Evolutionary conservation across 495 filamentous ascomycete species (phyloP).

Genomic region (Peziza echinospora): DNA sequence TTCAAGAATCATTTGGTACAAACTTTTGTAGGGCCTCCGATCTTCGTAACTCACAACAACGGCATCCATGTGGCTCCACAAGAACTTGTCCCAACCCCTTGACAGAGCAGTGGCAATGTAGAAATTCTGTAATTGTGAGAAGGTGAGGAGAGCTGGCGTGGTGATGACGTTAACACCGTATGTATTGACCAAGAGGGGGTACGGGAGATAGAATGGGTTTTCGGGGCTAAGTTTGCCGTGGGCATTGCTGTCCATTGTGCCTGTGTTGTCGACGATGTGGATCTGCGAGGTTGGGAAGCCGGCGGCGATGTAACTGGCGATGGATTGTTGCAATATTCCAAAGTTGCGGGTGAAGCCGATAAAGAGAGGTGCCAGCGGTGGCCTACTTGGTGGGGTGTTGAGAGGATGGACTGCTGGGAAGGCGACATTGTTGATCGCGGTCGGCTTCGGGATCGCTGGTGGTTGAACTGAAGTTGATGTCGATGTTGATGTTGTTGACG

Average conservation of each 20-base stretch:
- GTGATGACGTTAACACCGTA: slow-evolving; percentile 35
- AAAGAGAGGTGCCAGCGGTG: slow-evolving; percentile 25
- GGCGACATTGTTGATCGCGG: too few species aligned
- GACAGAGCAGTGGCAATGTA: slow-evolving; percentile 28
- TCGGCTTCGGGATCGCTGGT: too few species aligned
- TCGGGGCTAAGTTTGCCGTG: slow-evolving; percentile 31
- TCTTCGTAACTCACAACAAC: slow-evolving; percentile 33
- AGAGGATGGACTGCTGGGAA: too few species aligned
- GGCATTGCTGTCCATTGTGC: slow-evolving; percentile 33
- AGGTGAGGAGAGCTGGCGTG: slow-evolving; percentile 36
- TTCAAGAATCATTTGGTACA: slow-evolving; percentile 30
- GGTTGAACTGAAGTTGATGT: too few species aligned
- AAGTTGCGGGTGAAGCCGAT: slow-evolving; percentile 40
- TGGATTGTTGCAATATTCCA: slow-evolving; percentile 36
- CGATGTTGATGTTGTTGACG: too few species aligned
- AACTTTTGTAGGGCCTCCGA: slow-evolving; percentile 25
- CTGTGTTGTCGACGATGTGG: slow-evolving; percentile 42
- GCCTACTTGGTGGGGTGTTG: not conserved
- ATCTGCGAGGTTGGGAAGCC: slow-evolving; percentile 41
- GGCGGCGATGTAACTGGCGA: slow-evolving; percentile 36
- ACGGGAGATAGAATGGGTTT: slow-evolving; percentile 42
- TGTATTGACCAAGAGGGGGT: slow-evolving; percentile 25
- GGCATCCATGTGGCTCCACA: slow-evolving; percentile 40
- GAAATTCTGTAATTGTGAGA: slow-evolving; percentile 44
- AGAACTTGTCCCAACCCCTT: slow-evolving; percentile 31